Evolutionary conservation across 257 asterid species (phyloP).

Genomic region (Solanum virginianum): DNA sequence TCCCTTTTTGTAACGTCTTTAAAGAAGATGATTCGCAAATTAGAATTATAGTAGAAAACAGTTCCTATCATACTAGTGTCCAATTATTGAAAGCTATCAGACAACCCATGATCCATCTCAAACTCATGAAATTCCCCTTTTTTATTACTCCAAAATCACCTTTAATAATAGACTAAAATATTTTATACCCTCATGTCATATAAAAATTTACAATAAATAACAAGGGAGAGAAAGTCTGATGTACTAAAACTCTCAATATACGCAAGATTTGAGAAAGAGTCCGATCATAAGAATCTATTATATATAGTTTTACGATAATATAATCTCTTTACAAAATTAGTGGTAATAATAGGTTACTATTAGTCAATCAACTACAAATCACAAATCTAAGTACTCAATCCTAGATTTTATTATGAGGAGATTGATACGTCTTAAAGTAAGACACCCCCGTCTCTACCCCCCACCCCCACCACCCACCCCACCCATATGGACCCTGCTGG

Average conservation of each 20-base stretch:
- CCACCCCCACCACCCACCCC: too few species aligned
- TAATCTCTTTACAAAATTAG: not conserved
- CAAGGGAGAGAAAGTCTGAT: too few species aligned
- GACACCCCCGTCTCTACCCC: not conserved
- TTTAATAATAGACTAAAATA: not conserved
- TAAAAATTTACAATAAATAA: too few species aligned
- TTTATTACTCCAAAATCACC: not conserved
- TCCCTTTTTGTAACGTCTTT: slow-evolving; percentile 22
- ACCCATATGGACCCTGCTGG: slow-evolving; percentile 23
- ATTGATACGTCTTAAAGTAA: not conserved
- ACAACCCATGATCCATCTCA: slow-evolving; percentile 36
- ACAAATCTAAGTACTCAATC: slow-evolving; percentile 1
- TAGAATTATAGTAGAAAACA: not conserved
- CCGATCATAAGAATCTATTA: too few species aligned
- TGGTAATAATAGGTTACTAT: not conserved
- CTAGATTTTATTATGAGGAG: slow-evolving; percentile 3
- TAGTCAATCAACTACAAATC: slow-evolving; percentile 2
- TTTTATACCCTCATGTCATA: too few species aligned
- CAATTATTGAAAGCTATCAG: slow-evolving; percentile 32
- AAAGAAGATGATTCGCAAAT: slow-evolving; percentile 12
- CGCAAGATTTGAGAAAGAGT: fast-evolving
- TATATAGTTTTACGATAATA: too few species aligned
- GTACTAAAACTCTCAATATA: fast-evolving
- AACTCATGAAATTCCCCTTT: not conserved
- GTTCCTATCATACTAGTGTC: not conserved